A percentile compares a stretch with the other conserved stretches of the same genome.
These are phyloP conservation scores for Acacia concinna DNA, from an alignment of 331 rosid species.

Conservation along the genomic window DNA sequence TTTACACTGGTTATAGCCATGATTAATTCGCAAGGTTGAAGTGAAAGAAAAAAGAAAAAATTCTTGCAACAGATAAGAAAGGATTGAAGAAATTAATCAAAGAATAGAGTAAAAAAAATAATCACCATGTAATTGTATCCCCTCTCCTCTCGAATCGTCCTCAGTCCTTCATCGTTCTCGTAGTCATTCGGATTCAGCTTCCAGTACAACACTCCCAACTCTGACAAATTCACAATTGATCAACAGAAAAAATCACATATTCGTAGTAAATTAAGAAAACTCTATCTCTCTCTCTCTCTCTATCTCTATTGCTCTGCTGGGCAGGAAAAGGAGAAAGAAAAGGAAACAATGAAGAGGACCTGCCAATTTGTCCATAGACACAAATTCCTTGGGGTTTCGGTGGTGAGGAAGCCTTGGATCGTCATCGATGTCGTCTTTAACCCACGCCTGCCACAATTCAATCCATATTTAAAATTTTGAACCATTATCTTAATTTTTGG, in stretches of 20 bases:
- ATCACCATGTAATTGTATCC: slow-evolving; percentile 83
- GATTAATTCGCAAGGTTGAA: background rate
- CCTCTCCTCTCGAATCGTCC: slow-evolving; percentile 64
- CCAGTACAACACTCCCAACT: slow-evolving; percentile 77
- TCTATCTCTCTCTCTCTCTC: background rate
- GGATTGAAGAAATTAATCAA: background rate
- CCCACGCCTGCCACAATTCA: slow-evolving; percentile 68
- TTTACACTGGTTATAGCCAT: background rate
- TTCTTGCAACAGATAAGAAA: background rate
- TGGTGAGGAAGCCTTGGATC: slow-evolving; percentile 85
- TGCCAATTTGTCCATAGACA: slow-evolving; percentile 58
- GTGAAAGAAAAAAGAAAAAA: background rate
- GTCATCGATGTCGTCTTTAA: slow-evolving; percentile 60
- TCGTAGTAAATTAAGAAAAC: background rate
- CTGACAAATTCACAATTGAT: slow-evolving; percentile 38
- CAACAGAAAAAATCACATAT: background rate
- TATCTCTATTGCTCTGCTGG: background rate
- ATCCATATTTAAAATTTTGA: background rate
- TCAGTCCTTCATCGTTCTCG: slow-evolving; percentile 66
- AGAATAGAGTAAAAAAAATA: background rate
- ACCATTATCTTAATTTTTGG: background rate
- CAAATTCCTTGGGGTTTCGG: slow-evolving; percentile 49
- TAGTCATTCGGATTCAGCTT: slow-evolving; percentile 61
- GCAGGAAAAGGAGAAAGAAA: background rate
- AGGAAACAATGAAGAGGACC: slow-evolving; percentile 32